Conservation (phyloP, 495 filamentous ascomycete species). For the Penicillium daleae region DNA sequence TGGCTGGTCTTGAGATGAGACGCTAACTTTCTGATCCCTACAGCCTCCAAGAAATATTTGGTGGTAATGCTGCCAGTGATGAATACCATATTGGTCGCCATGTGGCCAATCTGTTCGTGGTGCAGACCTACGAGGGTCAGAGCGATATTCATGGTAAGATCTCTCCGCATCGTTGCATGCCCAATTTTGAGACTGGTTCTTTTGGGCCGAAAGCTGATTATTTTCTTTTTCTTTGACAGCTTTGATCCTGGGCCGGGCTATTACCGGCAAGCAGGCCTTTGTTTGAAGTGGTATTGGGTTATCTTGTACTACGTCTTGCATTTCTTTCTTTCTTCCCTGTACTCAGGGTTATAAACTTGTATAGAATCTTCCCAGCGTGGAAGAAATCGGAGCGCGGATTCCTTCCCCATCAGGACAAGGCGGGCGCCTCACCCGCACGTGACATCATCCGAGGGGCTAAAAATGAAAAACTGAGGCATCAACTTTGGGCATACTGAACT, state of each 20-base stretch:
- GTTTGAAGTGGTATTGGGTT: slow-evolving; percentile 39
- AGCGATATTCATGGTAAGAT: slow-evolving; percentile 94
- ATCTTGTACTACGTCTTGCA: slow-evolving; percentile 5
- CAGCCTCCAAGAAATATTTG: slow-evolving; percentile 92
- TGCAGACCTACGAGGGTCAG: slow-evolving; percentile 96
- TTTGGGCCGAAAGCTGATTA: slow-evolving; percentile 18
- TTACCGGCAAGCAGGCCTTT: slow-evolving; percentile 73
- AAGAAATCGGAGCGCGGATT: slow-evolving; percentile 13
- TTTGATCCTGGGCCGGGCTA: slow-evolving; percentile 70
- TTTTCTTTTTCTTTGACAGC: slow-evolving; percentile 39
- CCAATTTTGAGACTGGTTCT: slow-evolving; percentile 1
- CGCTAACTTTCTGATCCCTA: slow-evolving; percentile 15
- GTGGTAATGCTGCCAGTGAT: slow-evolving; percentile 94
- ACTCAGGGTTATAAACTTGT: slow-evolving; percentile 10
- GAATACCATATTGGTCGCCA: slow-evolving; percentile 95
- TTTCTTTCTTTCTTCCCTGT: slow-evolving; percentile 5
- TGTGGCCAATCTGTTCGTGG: slow-evolving; percentile 95
- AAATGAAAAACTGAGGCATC: slow-evolving; percentile 3
- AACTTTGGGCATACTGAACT: neutral
- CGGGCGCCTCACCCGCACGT: slow-evolving; percentile 34
- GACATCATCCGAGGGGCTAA: slow-evolving; percentile 39
- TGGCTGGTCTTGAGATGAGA: neutral
- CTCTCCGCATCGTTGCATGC: slow-evolving; percentile 1
- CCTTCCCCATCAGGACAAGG: slow-evolving; percentile 26
- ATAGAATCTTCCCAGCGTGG: slow-evolving; percentile 8